Evolutionary conservation across 495 filamentous ascomycete species (phyloP).

Genomic region (Lophium mytilinum): DNA sequence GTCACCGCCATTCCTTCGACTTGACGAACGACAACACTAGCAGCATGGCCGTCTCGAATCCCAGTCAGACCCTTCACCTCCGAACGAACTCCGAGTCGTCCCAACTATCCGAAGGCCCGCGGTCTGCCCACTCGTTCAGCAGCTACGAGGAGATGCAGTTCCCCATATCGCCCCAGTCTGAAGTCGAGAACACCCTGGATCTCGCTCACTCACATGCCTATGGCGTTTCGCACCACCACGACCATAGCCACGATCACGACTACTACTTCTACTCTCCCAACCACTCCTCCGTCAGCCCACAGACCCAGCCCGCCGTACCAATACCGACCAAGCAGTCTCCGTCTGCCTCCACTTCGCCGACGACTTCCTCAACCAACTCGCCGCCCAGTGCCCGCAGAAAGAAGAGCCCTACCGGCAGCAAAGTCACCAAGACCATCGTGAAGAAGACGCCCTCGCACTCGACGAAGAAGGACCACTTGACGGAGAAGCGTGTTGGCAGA

Average conservation of each 20-base stretch:
- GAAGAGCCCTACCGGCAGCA: constrained; percentile 54
- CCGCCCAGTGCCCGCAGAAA: constrained; percentile 60
- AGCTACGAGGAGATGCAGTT: constrained; percentile 75
- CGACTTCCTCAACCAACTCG: constrained; percentile 32
- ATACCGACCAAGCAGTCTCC: constrained; percentile 62
- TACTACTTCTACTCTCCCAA: constrained; percentile 39
- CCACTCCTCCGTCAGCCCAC: constrained; percentile 54
- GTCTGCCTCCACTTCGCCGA: constrained; percentile 43
- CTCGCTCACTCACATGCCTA: constrained; percentile 14
- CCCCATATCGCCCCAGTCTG: constrained; percentile 53
- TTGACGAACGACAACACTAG: constrained; percentile 44
- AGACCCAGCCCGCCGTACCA: constrained; percentile 54
- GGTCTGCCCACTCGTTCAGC: constrained; percentile 52
- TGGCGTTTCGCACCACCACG: constrained; percentile 19
- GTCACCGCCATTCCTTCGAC: constrained; percentile 44
- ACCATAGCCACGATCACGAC: constrained; percentile 38
- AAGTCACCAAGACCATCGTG: constrained; percentile 72
- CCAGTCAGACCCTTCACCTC: constrained; percentile 73
- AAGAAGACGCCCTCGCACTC: constrained; percentile 52
- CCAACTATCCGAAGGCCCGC: constrained; percentile 56
- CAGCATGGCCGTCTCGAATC: constrained; percentile 66
- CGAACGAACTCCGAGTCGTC: constrained; percentile 81
- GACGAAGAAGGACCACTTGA: constrained; percentile 63
- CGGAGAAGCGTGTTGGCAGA: constrained; percentile 83
- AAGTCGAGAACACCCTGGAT: constrained; percentile 28